These are phyloP conservation scores for Rosellinia necatrix DNA, from an alignment of 2,329 filamentous ascomycete species.

Conservation along the genomic window DNA sequence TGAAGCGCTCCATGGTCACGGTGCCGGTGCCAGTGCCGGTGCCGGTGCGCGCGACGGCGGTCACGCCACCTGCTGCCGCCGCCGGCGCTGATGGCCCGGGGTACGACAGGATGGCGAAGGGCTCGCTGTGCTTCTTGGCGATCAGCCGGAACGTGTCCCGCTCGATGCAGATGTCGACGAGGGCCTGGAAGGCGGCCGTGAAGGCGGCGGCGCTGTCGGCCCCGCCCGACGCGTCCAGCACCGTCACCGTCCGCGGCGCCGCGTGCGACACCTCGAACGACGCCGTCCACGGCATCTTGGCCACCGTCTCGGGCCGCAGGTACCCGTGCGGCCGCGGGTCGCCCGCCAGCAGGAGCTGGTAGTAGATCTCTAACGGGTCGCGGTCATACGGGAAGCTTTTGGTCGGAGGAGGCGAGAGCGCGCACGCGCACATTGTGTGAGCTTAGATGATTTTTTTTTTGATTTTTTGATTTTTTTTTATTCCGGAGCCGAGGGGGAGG, in stretches of 20 bases:
- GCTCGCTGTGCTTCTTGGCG: conserved; percentile 42
- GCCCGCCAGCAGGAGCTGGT: conserved; percentile 50
- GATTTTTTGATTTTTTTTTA: neutral
- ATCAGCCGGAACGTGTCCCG: conserved; percentile 40
- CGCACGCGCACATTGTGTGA: no score
- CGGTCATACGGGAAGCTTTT: conserved; percentile 52
- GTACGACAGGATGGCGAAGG: conserved; percentile 40
- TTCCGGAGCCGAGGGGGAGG: neutral
- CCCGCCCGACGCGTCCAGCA: conserved; percentile 38
- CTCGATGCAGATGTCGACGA: conserved; percentile 39
- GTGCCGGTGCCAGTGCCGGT: neutral
- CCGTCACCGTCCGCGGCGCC: conserved; percentile 38
- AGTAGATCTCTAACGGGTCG: conserved; percentile 43
- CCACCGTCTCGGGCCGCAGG: conserved; percentile 51
- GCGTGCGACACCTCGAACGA: conserved; percentile 41
- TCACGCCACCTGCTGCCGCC: neutral
- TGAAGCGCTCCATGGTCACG: conserved; percentile 48
- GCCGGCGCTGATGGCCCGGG: conserved; percentile 1
- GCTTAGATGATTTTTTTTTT: no score
- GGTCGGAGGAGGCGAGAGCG: conserved; percentile 1
- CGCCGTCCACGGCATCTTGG: conserved; percentile 51
- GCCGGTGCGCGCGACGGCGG: no score
- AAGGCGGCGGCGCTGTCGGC: conserved; percentile 36
- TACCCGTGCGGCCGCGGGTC: conserved; percentile 56
- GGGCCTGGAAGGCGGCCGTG: conserved; percentile 39